These are phyloP conservation scores for Xylariaceae sp. DNA, from an alignment of 2,329 filamentous ascomycete genomes.

Conservation along the genomic window DNA sequence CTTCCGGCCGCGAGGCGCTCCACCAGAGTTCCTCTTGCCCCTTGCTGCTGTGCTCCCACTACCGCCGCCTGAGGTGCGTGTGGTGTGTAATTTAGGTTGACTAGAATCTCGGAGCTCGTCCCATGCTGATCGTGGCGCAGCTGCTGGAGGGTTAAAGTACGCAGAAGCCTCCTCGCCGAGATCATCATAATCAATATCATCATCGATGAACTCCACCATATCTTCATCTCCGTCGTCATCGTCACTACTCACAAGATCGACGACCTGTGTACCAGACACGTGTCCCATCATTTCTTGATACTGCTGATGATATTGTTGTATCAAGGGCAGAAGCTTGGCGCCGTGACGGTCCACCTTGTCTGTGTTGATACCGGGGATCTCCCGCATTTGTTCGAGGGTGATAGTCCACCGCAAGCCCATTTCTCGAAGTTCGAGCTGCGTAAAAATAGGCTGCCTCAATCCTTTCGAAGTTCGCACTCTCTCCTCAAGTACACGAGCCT, in stretches of 20 bases:
- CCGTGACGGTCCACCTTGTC: conserved; percentile 63
- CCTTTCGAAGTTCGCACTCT: conserved; percentile 56
- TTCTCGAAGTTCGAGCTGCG: conserved; percentile 63
- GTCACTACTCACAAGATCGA: conserved; percentile 48
- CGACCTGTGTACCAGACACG: conserved; percentile 23
- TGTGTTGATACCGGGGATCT: conserved; percentile 58
- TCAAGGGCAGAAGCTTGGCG: conserved; percentile 54
- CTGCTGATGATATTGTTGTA: conserved; percentile 44
- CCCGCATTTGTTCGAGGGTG: conserved; percentile 56
- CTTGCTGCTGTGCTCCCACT: conserved; percentile 21
- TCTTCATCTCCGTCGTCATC: conserved; percentile 30
- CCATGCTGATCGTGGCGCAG: conserved; percentile 29
- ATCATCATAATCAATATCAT: conserved; percentile 19
- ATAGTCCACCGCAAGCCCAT: conserved; percentile 70
- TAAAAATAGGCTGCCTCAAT: conserved; percentile 60
- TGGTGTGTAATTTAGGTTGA: conserved; percentile 15
- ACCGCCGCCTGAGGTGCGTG: conserved; percentile 22
- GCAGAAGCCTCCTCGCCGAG: conserved; percentile 41
- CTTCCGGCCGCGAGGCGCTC: conserved; percentile 16
- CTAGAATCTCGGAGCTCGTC: conserved; percentile 20
- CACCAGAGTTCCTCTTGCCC: conserved; percentile 15
- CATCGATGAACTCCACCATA: conserved; percentile 20
- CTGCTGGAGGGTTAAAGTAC: conserved; percentile 38
- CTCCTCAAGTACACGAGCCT: conserved; percentile 59
- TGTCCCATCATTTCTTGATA: conserved; percentile 50